Conservation (phyloP, 129 eudicot species). For the Lonicera japonica region DNA sequence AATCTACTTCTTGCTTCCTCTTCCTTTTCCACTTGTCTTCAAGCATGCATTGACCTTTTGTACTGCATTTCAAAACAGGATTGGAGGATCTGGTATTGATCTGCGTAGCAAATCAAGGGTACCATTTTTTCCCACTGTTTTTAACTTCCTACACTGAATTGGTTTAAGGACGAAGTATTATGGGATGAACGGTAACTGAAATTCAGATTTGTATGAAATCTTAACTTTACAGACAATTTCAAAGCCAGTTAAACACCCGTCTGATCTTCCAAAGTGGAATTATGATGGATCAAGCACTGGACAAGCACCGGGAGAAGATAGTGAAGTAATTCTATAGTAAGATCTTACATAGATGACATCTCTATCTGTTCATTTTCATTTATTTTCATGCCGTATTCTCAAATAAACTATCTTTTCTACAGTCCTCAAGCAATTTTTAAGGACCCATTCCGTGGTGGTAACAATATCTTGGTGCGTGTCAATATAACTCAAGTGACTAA, state of each 20-base stretch:
- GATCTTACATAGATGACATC: slow-evolving; percentile 13
- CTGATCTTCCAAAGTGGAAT: slow-evolving; percentile 97
- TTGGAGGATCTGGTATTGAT: slow-evolving; percentile 92
- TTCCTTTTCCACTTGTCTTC: slow-evolving; percentile 1
- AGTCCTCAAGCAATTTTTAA: slow-evolving; percentile 96
- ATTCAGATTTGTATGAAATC: slow-evolving; percentile 1
- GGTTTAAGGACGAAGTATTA: neutral
- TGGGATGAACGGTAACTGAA: slow-evolving; percentile 1
- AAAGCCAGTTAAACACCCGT: slow-evolving; percentile 84
- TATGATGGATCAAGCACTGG: slow-evolving; percentile 98
- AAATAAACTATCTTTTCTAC: slow-evolving; percentile 17
- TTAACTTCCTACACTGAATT: neutral
- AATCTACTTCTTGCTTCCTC: neutral
- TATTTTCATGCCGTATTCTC: slow-evolving; percentile 1
- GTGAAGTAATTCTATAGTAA: slow-evolving; percentile 98
- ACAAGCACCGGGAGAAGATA: slow-evolving; percentile 98
- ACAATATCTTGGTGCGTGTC: slow-evolving; percentile 81
- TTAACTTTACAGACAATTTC: slow-evolving; percentile 55
- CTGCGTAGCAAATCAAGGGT: slow-evolving; percentile 98
- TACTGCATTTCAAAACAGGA: slow-evolving; percentile 47
- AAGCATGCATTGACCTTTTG: slow-evolving; percentile 5
- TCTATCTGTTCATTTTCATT: neutral
- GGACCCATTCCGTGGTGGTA: slow-evolving; percentile 99
- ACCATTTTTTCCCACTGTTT: slow-evolving; percentile 8
- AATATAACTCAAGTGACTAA: neutral